Evolutionary conservation across 1,284 basidiomycete species (phyloP).

Genomic region (Ustilago bromivora): DNA sequence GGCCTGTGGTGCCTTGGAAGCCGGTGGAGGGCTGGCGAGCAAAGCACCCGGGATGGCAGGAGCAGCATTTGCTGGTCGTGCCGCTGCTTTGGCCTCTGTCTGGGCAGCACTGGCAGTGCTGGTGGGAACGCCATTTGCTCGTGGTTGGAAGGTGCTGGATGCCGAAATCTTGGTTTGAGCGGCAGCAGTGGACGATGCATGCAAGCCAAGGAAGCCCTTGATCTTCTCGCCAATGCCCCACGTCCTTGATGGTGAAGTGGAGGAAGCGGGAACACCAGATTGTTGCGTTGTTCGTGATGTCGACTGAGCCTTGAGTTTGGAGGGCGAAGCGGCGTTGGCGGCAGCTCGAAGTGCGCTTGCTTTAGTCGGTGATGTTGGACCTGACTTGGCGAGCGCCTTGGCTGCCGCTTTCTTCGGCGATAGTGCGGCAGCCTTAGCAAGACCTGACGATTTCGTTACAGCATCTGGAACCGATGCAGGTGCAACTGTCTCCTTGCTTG

Average conservation of each 20-base stretch:
- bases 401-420: constrained; percentile 50
- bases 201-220: constrained; percentile 59
- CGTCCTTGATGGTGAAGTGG: constrained; percentile 38
- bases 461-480: constrained; percentile 6
- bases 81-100: constrained; percentile 10
- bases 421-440: constrained; percentile 29
- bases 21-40: constrained; percentile 33
- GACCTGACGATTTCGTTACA: constrained; percentile 13
- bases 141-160: constrained; percentile 37
- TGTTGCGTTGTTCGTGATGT: constrained; percentile 24
- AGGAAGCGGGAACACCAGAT: constrained; percentile 21
- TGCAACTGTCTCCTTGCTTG: constrained; percentile 11
- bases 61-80: constrained; percentile 11
- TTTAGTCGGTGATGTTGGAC: constrained; percentile 44
- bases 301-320: constrained; percentile 32
- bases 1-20: constrained; percentile 28
- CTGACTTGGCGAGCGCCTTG: constrained; percentile 41
- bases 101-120: constrained; percentile 2
- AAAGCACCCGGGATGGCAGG: constrained; percentile 39
- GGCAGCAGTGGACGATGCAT: constrained; percentile 29
- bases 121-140: constrained; percentile 18
- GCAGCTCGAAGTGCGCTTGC: constrained; percentile 41
- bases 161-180: constrained; percentile 44
- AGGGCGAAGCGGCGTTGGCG: constrained; percentile 34
- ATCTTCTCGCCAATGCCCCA: constrained; percentile 59